Evolutionary conservation across 2,329 filamentous ascomycete genomes (phyloP), one percentile per base, ranked within the genome.

Genomic region (Rachicladosporium sp.): DNA sequence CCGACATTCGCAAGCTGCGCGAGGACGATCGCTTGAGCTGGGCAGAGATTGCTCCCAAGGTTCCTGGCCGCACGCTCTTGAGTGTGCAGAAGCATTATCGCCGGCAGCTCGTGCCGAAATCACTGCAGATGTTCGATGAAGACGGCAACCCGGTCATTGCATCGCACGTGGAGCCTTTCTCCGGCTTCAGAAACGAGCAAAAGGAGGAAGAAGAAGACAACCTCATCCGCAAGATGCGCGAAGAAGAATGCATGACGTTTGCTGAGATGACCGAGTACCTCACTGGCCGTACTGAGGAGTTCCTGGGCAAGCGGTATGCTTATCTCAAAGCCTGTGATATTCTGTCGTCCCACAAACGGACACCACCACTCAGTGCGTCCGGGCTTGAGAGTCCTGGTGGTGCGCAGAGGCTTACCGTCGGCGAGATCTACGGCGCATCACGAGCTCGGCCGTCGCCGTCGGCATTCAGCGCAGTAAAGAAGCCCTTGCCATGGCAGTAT

Each of bases 181-280:
- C 15, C 15, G 15, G 15, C 15, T 19, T 19, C 15, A 19, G 15
- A 19, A 19, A 19, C 15, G 15, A 19, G 15, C 15, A 19, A 19
- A 3, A 19, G 15, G 15, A 19, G 15, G 8, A 36, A 29, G 36
- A 47, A 21, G 52, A 56, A 37, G 46, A 56, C 15, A 35, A 45
- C 6, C 42, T 57, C 4, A 46, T 66, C 4, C 54, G 64, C 10
- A 59, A 59, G 12, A 33, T 66, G 8, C 63, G 59, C 32, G 61
- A 63, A 31, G 56, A 59, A 0, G 55, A 61, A 35, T 49, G 47
- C n/a, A 13, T 13, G 29, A 12, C 33, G 15, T 40, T 35, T 29
- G 37, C 19, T 15, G 35, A 38, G 29, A 43, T 43, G 31, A 12
- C 41, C 12, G 29, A 31, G 10, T 31, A 36, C n/a, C 32, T 43